Conservation (phyloP, 1,284 basidiomycete species). For the Puccinia sorghi region DNA sequence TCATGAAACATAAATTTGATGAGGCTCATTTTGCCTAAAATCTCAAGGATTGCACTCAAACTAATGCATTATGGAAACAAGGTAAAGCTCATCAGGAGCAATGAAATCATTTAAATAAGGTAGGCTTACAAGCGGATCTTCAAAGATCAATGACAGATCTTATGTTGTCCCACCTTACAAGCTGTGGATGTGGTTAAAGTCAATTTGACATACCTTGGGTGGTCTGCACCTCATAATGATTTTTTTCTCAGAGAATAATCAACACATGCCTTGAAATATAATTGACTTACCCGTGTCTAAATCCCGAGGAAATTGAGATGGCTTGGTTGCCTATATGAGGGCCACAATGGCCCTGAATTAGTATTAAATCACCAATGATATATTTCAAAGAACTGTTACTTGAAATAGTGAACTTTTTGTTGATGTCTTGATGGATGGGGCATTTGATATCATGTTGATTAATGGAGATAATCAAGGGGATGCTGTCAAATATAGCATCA, state of each 20-base stretch:
- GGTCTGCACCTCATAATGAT: neutral
- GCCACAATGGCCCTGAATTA: no score
- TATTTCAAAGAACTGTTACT: no score
- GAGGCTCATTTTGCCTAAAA: constrained; percentile 62
- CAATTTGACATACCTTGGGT: neutral
- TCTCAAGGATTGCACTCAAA: constrained; percentile 71
- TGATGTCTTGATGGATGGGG: no score
- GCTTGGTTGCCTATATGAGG: no score
- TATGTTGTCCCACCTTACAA: constrained; percentile 50
- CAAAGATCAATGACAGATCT: constrained; percentile 39
- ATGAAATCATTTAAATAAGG: constrained; percentile 77
- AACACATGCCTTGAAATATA: constrained; percentile 70
- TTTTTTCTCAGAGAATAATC: constrained; percentile 72
- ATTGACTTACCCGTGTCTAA: constrained; percentile 78
- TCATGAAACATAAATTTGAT: constrained; percentile 59
- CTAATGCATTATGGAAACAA: constrained; percentile 78
- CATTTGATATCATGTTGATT: no score
- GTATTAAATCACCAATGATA: no score
- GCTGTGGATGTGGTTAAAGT: neutral
- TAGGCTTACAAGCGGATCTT: constrained; percentile 90
- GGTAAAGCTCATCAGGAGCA: constrained; percentile 77
- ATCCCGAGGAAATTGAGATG: constrained; percentile 60
- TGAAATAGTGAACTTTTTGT: no score
- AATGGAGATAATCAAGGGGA: no score
- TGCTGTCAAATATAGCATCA: no score